Percentiles rank a stretch among this genome's conserved stretches.
phyloP scores from a whole-genome alignment of 129 eudicot species.

The Mikania micrantha region DNA sequence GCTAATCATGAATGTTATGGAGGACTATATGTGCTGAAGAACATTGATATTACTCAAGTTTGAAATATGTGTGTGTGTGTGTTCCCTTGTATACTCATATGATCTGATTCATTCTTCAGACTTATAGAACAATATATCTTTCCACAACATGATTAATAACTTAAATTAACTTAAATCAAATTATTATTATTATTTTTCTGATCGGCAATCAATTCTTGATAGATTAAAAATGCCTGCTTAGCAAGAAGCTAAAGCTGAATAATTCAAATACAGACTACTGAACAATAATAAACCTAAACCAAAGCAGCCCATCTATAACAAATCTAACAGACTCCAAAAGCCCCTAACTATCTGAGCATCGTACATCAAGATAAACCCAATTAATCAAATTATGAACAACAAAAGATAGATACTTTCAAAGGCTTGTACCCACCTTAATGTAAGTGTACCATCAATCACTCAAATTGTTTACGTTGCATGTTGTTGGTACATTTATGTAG shows the following conservation, averaged over 20 bases:
- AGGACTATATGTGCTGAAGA: neutral
- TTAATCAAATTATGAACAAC: neutral
- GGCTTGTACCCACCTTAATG: neutral
- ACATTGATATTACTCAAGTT: neutral
- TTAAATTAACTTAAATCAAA: too few relatives aligned
- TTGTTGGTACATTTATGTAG: slow-evolving; percentile 28
- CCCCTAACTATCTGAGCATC: too few relatives aligned
- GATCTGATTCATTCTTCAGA: neutral
- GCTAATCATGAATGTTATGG: slow-evolving; percentile 6
- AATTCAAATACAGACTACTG: too few relatives aligned
- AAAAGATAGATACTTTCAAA: slow-evolving; percentile 2
- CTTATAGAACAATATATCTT: neutral
- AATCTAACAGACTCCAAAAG: too few relatives aligned
- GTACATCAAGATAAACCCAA: too few relatives aligned
- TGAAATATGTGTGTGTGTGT: too few relatives aligned
- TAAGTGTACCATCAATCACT: neutral
- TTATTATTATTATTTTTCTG: too few relatives aligned
- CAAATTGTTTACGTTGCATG: neutral
- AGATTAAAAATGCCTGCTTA: too few relatives aligned
- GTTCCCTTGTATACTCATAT: neutral
- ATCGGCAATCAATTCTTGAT: too few relatives aligned
- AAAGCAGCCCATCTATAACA: too few relatives aligned
- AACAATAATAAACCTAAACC: too few relatives aligned
- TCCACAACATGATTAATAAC: neutral
- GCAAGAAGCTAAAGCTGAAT: too few relatives aligned